Evolutionary conservation across 768 basidiomycete species (phyloP).

Genomic region (Pilatotrama ljubarskyi): DNA sequence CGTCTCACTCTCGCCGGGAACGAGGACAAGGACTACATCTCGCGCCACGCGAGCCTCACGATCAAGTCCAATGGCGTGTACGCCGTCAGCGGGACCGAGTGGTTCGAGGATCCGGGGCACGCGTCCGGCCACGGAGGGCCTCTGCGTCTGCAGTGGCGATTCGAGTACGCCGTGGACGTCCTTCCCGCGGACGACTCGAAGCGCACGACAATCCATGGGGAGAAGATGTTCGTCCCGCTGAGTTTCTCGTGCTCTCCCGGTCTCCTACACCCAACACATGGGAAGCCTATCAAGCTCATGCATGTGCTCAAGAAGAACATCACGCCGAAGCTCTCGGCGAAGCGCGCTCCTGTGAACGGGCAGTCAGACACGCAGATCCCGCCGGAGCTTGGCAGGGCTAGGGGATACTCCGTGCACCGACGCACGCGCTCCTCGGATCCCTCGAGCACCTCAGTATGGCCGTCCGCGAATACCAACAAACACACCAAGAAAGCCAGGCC

Average conservation of each 20-base stretch:
- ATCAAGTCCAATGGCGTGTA: constrained; percentile 77
- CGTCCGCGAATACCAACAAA: background rate
- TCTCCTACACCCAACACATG: constrained; percentile 61
- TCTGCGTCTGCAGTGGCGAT: constrained; percentile 64
- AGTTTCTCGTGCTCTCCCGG: constrained; percentile 75
- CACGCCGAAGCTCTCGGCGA: constrained; percentile 62
- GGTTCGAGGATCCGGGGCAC: constrained; percentile 23
- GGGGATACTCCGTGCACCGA: background rate
- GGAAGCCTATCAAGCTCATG: constrained; percentile 60
- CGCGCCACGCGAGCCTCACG: constrained; percentile 69
- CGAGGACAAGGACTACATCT: constrained; percentile 71
- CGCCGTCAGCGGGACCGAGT: constrained; percentile 67
- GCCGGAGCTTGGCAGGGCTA: background rate
- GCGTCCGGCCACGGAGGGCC: constrained; percentile 11
- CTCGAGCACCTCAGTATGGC: background rate
- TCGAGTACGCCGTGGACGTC: constrained; percentile 77
- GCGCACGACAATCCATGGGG: constrained; percentile 39
- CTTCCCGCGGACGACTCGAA: constrained; percentile 40
- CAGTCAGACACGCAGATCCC: constrained; percentile 27
- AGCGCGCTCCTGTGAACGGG: constrained; percentile 35
- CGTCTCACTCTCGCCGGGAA: constrained; percentile 67
- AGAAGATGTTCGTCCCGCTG: constrained; percentile 71
- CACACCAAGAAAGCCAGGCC: background rate
- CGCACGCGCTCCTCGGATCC: constrained; percentile 16
- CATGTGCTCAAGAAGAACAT: constrained; percentile 73